Conservation (phyloP, 768 basidiomycete genomes). For the Macrolepiota fuliginosa region DNA sequence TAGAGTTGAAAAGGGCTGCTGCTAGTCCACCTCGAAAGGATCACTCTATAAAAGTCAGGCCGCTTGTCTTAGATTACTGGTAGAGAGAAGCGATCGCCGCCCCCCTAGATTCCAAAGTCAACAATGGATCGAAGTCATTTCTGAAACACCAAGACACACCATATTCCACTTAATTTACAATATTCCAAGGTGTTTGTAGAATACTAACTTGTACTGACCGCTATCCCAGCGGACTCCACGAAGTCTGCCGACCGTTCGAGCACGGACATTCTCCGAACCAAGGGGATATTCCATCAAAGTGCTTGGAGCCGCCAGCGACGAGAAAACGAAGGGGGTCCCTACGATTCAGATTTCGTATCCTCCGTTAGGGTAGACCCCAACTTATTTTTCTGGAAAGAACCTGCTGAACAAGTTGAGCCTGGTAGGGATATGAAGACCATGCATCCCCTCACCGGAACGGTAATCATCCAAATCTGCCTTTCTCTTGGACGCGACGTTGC, state of each 20-base stretch:
- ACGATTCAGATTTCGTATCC: not conserved
- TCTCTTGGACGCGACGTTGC: constrained; percentile 27
- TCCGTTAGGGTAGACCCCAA: not conserved
- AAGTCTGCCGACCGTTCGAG: no score
- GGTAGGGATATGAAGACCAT: not conserved
- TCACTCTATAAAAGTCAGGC: not conserved
- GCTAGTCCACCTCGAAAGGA: no score
- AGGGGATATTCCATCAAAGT: not conserved
- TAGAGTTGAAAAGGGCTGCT: not conserved
- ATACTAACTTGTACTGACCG: not conserved
- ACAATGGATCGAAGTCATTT: not conserved
- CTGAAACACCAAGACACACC: not conserved
- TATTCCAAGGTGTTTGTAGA: not conserved
- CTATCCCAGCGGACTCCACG: not conserved
- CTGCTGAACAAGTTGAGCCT: not conserved
- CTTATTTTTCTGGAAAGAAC: not conserved
- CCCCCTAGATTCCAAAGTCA: not conserved
- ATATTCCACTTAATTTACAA: not conserved
- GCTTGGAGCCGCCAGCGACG: no score
- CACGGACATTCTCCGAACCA: not conserved
- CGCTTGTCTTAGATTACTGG: not conserved
- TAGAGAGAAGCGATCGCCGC: not conserved
- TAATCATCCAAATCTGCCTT: constrained; percentile 32
- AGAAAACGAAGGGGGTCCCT: not conserved
- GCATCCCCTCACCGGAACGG: constrained; percentile 23